These are phyloP conservation scores for Macrolepiota fuliginosa DNA, from an alignment of 768 basidiomycete genomes.

Conservation along the genomic window DNA sequence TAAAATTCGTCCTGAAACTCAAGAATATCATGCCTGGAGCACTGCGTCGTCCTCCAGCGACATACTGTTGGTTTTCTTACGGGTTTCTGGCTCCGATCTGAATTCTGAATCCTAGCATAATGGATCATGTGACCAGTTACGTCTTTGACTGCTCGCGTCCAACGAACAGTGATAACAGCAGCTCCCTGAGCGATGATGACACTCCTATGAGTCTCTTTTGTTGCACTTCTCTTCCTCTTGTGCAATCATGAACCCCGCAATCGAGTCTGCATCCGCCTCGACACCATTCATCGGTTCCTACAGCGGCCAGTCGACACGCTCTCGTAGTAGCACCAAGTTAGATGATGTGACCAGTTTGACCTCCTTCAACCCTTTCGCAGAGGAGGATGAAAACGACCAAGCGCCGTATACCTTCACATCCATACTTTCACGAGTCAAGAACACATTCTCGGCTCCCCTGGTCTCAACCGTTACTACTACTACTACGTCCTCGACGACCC, in stretches of 20 bases:
- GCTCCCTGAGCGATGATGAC: neutral
- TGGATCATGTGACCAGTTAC: conserved; percentile 5
- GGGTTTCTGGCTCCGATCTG: neutral
- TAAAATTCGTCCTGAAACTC: too few relatives aligned
- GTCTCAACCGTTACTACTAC: conserved; percentile 48
- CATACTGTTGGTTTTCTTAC: neutral
- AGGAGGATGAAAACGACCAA: conserved; percentile 88
- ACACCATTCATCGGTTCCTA: conserved; percentile 33
- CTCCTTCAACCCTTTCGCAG: conserved; percentile 89
- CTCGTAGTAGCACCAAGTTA: conserved; percentile 61
- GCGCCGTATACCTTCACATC: conserved; percentile 83
- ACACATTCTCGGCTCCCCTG: conserved; percentile 67
- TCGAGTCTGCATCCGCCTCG: conserved; percentile 27
- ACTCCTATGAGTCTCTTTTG: neutral
- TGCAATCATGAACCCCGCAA: neutral
- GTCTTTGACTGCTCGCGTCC: neutral
- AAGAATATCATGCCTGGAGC: too few relatives aligned
- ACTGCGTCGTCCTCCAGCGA: too few relatives aligned
- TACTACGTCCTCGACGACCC: conserved; percentile 24
- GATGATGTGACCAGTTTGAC: conserved; percentile 74
- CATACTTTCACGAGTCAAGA: conserved; percentile 79
- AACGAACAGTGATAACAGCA: neutral
- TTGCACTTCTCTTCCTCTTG: neutral
- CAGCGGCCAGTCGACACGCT: conserved; percentile 49
- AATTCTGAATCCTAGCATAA: too few relatives aligned